These are phyloP conservation scores for Penicillium chermesinum DNA, from an alignment of 495 filamentous ascomycete genomes.

Conservation along the genomic window DNA sequence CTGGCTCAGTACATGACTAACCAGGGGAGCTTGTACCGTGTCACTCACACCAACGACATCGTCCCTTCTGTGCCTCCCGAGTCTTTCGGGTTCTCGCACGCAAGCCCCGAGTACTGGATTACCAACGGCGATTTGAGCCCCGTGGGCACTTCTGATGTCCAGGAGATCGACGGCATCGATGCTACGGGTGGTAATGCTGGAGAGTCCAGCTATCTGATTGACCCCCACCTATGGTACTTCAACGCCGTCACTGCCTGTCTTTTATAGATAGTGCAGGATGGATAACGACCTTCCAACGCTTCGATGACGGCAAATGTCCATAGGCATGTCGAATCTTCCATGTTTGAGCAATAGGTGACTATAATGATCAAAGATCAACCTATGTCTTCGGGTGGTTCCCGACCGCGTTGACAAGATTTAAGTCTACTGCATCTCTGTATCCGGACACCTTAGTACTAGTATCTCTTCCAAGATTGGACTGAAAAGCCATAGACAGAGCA, in stretches of 20 bases:
- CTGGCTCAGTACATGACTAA: conserved; percentile 48
- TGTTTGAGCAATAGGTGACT: too few relatives aligned
- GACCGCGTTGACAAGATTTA: too few relatives aligned
- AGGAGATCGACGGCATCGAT: not conserved
- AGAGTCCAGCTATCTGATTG: not conserved
- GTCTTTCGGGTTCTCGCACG: conserved; percentile 51
- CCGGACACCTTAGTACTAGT: too few relatives aligned
- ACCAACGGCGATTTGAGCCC: conserved; percentile 17
- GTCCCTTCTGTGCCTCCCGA: conserved; percentile 53
- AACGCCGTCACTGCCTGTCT: not conserved
- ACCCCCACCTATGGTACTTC: not conserved
- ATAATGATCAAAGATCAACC: too few relatives aligned
- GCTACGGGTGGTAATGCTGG: not conserved
- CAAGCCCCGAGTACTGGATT: conserved; percentile 60
- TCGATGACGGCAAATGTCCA: too few relatives aligned
- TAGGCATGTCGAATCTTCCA: too few relatives aligned
- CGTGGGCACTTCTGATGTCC: not conserved
- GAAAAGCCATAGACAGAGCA: too few relatives aligned
- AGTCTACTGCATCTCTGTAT: too few relatives aligned
- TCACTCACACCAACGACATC: conserved; percentile 61
- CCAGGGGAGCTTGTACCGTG: conserved; percentile 49
- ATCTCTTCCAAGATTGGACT: too few relatives aligned
- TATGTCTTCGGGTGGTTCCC: too few relatives aligned
- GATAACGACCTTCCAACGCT: too few relatives aligned
- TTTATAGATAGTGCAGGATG: not conserved